Evolutionary conservation across 2,329 filamentous ascomycete genomes (phyloP).

Genomic region (Tolypocladium tropicale): DNA sequence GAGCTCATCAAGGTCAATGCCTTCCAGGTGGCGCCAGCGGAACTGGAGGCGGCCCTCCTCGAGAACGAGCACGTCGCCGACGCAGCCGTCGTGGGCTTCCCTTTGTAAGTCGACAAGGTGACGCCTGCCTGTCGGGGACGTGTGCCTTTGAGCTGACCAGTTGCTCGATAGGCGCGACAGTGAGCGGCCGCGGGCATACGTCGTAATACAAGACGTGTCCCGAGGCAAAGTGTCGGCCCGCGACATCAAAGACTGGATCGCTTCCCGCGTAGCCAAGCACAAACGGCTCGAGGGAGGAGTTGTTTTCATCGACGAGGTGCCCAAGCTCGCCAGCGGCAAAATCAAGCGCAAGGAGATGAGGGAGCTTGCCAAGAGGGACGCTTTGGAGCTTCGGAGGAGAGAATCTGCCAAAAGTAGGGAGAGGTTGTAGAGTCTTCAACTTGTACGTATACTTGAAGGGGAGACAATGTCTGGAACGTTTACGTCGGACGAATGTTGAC

Average conservation of each 20-base stretch:
- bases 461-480: no score
- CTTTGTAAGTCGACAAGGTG: neutral
- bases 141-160: neutral
- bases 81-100: neutral
- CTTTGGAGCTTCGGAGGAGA: neutral
- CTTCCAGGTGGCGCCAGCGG: neutral
- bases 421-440: neutral
- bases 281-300: slow-evolving; percentile 41
- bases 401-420: neutral
- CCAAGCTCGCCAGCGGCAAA: slow-evolving; percentile 47
- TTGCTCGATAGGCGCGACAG: neutral
- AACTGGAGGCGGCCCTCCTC: neutral
- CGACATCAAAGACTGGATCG: slow-evolving; percentile 21
- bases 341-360: slow-evolving; percentile 36
- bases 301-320: slow-evolving; percentile 44
- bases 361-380: neutral
- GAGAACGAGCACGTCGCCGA: neutral
- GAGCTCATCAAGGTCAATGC: neutral
- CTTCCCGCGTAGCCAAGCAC: slow-evolving; percentile 37
- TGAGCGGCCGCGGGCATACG: neutral
- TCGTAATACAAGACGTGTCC: neutral
- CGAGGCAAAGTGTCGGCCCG: neutral
- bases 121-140: no score
- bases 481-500: no score
- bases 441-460: no score